Percentiles rank a stretch among this genome's conserved stretches.
Conservation (phyloP, 1,284 basidiomycete species). For the Fistulinella staudtii region DNA sequence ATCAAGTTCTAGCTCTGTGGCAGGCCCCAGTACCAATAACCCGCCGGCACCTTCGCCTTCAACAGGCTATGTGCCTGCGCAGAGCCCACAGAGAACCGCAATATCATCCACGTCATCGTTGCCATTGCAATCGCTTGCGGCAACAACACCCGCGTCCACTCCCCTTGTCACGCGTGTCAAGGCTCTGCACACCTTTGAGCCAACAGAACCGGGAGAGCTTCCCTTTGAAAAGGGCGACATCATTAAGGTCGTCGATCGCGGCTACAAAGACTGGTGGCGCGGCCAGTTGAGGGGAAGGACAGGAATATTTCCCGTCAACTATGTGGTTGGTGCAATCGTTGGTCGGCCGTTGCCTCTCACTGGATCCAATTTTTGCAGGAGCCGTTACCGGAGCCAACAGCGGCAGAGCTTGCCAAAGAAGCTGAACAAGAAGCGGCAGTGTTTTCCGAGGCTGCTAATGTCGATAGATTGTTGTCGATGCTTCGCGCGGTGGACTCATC, state of each 20-base stretch:
- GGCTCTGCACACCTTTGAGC: conserved; percentile 88
- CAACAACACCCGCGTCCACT: conserved; percentile 21
- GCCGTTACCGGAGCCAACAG: conserved; percentile 82
- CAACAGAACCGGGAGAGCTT: conserved; percentile 88
- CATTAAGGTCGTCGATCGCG: conserved; percentile 93
- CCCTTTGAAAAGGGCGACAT: conserved; percentile 92
- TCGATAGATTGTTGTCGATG: conserved; percentile 84
- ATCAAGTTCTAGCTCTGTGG: conserved; percentile 24
- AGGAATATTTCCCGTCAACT: conserved; percentile 98
- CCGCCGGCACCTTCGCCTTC: conserved; percentile 33
- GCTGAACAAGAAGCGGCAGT: conserved; percentile 88
- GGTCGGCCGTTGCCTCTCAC: not conserved
- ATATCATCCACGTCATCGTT: conserved; percentile 27
- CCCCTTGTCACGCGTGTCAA: conserved; percentile 77
- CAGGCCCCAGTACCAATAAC: conserved; percentile 10
- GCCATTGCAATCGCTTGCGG: conserved; percentile 13
- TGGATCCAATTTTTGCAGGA: conserved; percentile 49
- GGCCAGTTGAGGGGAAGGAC: conserved; percentile 90
- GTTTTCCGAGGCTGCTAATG: conserved; percentile 79
- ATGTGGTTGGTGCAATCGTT: conserved; percentile 63
- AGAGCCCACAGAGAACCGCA: conserved; percentile 30
- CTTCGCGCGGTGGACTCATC: conserved; percentile 74
- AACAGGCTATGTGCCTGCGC: conserved; percentile 45
- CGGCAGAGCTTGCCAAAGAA: conserved; percentile 76
- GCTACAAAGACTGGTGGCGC: conserved; percentile 98